Conservation (phyloP, 139 green algal genomes). For the Ostreobium quekettii region DNA sequence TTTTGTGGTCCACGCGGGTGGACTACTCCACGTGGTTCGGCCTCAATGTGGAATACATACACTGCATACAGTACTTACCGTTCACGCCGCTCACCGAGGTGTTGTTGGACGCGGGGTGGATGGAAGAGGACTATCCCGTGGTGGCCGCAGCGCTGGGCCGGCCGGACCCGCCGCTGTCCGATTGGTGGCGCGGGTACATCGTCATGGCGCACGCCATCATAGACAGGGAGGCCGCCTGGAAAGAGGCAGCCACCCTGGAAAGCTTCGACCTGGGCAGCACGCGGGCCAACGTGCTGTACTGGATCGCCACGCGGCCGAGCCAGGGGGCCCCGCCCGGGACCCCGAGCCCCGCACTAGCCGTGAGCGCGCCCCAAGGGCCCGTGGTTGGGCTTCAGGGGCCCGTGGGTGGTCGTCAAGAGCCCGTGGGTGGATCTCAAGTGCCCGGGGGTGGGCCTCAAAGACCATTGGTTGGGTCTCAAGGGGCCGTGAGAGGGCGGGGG, state of each 20-base stretch:
- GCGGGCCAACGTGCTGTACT: conserved; percentile 25
- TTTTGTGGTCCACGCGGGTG: conserved; percentile 36
- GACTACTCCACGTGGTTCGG: conserved; percentile 38
- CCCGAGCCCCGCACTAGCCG: too few relatives aligned
- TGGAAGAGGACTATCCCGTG: conserved; percentile 16
- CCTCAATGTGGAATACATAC: conserved; percentile 19
- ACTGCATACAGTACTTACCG: conserved; percentile 37
- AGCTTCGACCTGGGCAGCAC: conserved; percentile 21
- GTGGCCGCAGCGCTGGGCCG: conserved; percentile 14
- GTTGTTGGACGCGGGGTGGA: conserved; percentile 10
- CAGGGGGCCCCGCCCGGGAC: background rate
- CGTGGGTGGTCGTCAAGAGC: too few relatives aligned
- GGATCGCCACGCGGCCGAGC: conserved; percentile 16
- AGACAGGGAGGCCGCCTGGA: conserved; percentile 1
- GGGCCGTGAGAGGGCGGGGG: background rate
- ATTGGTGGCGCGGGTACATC: conserved; percentile 22
- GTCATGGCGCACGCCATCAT: conserved; percentile 21
- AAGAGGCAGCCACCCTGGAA: conserved; percentile 12
- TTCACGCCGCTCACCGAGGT: conserved; percentile 19
- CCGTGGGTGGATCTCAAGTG: too few relatives aligned
- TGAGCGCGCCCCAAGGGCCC: too few relatives aligned
- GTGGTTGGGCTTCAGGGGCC: too few relatives aligned
- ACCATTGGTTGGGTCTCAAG: background rate
- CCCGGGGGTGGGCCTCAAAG: background rate
- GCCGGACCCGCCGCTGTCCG: background rate